Conservation (phyloP, 192 early-diverging fungal genomes). For the Podila verticillata region DNA sequence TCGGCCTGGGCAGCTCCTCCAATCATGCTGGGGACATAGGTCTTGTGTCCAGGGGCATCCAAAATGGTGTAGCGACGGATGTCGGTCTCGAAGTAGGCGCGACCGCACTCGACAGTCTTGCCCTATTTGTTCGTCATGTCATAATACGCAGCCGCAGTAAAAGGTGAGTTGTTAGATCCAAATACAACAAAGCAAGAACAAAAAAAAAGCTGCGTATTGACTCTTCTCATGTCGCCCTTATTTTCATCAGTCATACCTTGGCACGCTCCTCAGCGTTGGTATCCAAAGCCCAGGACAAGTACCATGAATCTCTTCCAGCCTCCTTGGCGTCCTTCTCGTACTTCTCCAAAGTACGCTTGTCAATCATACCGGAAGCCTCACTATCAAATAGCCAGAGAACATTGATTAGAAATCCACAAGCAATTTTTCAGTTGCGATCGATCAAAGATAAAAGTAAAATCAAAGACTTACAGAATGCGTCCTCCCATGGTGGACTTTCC, state of each 20-base stretch:
- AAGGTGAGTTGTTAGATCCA: neutral
- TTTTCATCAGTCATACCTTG: slow-evolving; percentile 64
- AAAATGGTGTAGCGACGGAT: slow-evolving; percentile 96
- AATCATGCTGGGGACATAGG: slow-evolving; percentile 98
- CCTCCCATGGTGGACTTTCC: slow-evolving; percentile 99
- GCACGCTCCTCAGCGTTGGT: slow-evolving; percentile 95
- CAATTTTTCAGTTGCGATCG: neutral
- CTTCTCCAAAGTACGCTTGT: slow-evolving; percentile 99
- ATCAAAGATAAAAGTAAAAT: neutral
- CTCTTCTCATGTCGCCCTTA: too few species aligned
- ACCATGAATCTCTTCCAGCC: slow-evolving; percentile 96
- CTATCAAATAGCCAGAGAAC: slow-evolving; percentile 34
- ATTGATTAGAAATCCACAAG: neutral
- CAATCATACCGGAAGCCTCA: slow-evolving; percentile 97
- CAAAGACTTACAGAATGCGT: slow-evolving; percentile 82
- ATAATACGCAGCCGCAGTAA: slow-evolving; percentile 6
- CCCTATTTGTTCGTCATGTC: slow-evolving; percentile 61
- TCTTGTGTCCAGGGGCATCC: slow-evolving; percentile 99
- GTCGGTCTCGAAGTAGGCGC: slow-evolving; percentile 97
- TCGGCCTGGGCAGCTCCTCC: slow-evolving; percentile 97
- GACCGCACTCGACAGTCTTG: slow-evolving; percentile 98
- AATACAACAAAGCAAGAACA: neutral
- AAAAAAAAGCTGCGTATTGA: slow-evolving; percentile 2
- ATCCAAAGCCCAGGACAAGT: slow-evolving; percentile 98
- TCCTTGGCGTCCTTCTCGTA: slow-evolving; percentile 99